Evolutionary conservation across 805 yeast species (phyloP).

Genomic region (Sugiyamaella mastotermitis): DNA sequence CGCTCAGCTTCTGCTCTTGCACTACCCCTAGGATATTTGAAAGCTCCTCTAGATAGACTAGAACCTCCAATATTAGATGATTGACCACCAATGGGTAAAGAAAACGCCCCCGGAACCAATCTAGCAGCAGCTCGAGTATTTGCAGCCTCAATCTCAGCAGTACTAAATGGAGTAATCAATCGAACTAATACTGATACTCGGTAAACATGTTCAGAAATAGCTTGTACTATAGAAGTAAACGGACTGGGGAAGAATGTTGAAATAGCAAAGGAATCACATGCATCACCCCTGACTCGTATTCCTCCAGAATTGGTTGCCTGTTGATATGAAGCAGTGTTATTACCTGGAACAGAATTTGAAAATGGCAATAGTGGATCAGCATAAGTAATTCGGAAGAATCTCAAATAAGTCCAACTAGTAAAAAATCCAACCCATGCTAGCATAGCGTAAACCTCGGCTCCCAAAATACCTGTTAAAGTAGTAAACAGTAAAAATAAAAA

Average conservation of each 20-base stretch:
- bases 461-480: slow-evolving; percentile 23
- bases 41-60: background rate
- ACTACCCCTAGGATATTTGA: slow-evolving; percentile 13
- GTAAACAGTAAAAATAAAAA: slow-evolving; percentile 28
- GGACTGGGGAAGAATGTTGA: slow-evolving; percentile 78
- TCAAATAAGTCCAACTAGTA: slow-evolving; percentile 66
- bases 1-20: slow-evolving; percentile 32
- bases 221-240: slow-evolving; percentile 44
- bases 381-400: slow-evolving; percentile 65
- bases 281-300: slow-evolving; percentile 61
- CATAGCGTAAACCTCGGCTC: slow-evolving; percentile 15
- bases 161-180: slow-evolving; percentile 56
- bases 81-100: slow-evolving; percentile 38
- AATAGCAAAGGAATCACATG: slow-evolving; percentile 82
- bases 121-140: slow-evolving; percentile 71
- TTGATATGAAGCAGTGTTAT: background rate
- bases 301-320: slow-evolving; percentile 10
- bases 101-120: slow-evolving; percentile 94
- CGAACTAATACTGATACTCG: slow-evolving; percentile 38
- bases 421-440: slow-evolving; percentile 44
- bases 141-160: slow-evolving; percentile 64
- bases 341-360: slow-evolving; percentile 2
- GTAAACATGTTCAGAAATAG: slow-evolving; percentile 42
- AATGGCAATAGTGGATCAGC: slow-evolving; percentile 49
- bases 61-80: background rate